Evolutionary conservation across 495 filamentous ascomycete species (phyloP), one percentile per base, ranked within the genome.

Genomic region (Jackrogersella minutella): DNA sequence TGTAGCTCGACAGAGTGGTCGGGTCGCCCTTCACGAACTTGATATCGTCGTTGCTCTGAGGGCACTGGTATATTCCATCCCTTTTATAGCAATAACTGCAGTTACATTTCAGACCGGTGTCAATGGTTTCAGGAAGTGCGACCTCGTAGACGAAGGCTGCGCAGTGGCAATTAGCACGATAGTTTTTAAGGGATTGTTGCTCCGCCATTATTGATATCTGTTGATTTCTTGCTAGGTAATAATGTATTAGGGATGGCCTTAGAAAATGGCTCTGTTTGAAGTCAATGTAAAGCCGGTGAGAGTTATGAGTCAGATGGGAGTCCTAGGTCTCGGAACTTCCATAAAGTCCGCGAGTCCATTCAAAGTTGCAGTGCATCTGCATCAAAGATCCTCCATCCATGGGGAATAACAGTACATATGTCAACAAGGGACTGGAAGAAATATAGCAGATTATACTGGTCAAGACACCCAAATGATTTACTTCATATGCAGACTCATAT

Each of bases 111-210:
- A 70, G 26, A 0, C 54, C 70, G 9, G 39, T 52, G 6, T 58
- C 21, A 19, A 67, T 51, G 21, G 22, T 17, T 9, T 56, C 56
- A 0, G 67, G 69, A 3, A 61, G 28, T 6, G 36, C 22, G 17
- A 75, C 36, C 22, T 74, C 64, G 37, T 70, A 78, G 1, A 74
- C 57, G 31, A 71, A 74, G 0, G 62, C 40, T 11, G 68, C 67
- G 65, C 76, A 78, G 49, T 78, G 76, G 54, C 76, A 78, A 52
- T 78, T 78, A 6, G 55, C 71, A 19, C 58, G 68, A 30, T 71
- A 69, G 3, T 41, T 70, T 28, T 47, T 58, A 11, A 31, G 22
- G 6, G 16, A 28, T 1, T 41, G 40, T 6, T 64, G 31, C 10
- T 60, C 60, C 2, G 53, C 34, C 66, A 69, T 69, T 36, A 19